phyloP scores from a whole-genome alignment of 2,329 filamentous ascomycete species.

The Colletotrichum lindemuthianum region DNA sequence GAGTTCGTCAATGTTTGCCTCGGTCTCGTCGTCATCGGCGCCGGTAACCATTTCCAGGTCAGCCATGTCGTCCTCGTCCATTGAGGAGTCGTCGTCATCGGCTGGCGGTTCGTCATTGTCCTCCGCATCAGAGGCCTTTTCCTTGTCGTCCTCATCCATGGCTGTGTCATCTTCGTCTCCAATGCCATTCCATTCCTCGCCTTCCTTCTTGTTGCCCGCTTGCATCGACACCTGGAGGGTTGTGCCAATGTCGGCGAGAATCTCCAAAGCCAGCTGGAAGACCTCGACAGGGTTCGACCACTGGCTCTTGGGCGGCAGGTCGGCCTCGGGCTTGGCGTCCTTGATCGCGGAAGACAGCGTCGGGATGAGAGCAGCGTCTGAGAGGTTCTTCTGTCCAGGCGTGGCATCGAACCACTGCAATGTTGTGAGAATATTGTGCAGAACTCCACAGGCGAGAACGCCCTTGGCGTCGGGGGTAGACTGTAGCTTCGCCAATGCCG shows the following conservation, averaged over 20 bases:
- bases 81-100: constrained; percentile 57
- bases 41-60: constrained; percentile 74
- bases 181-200: constrained; percentile 52
- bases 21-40: constrained; percentile 53
- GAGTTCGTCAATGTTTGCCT: constrained; percentile 58
- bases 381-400: constrained; percentile 58
- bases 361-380: constrained; percentile 61
- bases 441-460: constrained; percentile 67
- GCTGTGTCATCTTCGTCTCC: constrained; percentile 52
- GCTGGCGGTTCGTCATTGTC: constrained; percentile 43
- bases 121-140: constrained; percentile 47
- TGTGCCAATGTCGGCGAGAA: constrained; percentile 72
- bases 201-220: constrained; percentile 45
- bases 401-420: constrained; percentile 63
- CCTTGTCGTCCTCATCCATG: constrained; percentile 46
- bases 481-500: constrained; percentile 59
- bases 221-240: constrained; percentile 63
- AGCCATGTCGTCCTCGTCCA: constrained; percentile 66
- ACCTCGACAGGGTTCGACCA: constrained; percentile 57
- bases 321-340: constrained; percentile 42
- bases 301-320: constrained; percentile 43
- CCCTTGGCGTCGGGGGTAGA: constrained; percentile 58
- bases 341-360: constrained; percentile 53
- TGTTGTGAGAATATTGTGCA: constrained; percentile 70
- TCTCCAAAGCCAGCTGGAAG: constrained; percentile 67